These are phyloP conservation scores for Xylaria cubensis DNA, from an alignment of 495 filamentous ascomycete species.

Conservation along the genomic window DNA sequence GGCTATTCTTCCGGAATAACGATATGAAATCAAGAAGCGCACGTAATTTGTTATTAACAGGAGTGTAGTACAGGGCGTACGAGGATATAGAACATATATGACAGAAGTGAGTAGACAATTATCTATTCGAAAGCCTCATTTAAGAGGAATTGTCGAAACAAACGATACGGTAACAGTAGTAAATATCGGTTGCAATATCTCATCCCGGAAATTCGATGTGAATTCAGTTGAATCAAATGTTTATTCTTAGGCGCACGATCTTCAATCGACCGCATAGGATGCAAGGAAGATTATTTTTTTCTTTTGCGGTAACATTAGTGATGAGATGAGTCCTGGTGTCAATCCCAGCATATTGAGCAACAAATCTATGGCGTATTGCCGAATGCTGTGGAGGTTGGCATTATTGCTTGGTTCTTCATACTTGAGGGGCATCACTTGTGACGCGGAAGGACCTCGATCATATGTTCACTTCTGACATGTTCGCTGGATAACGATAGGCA, in stretches of 20 bases:
- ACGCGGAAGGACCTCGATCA: background rate
- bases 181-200: no score
- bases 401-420: background rate
- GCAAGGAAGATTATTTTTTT: conserved; percentile 9
- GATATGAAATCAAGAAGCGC: background rate
- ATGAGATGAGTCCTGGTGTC: background rate
- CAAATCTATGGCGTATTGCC: background rate
- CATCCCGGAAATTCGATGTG: no score
- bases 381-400: background rate
- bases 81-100: background rate
- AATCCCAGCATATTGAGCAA: background rate
- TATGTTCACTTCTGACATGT: background rate
- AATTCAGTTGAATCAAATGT: no score
- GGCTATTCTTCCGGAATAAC: no score
- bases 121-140: no score
- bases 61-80: background rate
- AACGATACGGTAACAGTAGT: no score
- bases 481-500: background rate
- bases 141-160: no score
- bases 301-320: background rate
- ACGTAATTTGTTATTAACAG: no score
- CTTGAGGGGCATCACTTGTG: conserved; percentile 2
- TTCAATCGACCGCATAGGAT: conserved; percentile 4
- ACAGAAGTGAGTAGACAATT: background rate
- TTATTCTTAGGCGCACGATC: no score